Evolutionary conservation across 495 filamentous ascomycete genomes (phyloP).

Genomic region (Podospora didyma): DNA sequence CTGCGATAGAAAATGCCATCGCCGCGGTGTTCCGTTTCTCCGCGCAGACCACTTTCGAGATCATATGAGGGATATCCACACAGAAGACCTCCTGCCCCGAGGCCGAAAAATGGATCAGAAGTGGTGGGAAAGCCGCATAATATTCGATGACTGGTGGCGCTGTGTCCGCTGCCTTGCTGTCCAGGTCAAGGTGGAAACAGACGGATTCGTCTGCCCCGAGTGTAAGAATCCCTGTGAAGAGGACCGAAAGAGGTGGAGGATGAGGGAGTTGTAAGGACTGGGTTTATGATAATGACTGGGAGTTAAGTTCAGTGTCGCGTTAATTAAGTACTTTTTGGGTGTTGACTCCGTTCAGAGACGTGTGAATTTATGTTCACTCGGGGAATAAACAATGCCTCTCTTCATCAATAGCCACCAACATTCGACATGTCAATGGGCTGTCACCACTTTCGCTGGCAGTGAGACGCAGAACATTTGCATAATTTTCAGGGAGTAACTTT

Average conservation of each 20-base stretch:
- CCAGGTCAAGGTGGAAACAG: constrained; percentile 27
- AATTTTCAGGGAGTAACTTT: too few relatives aligned
- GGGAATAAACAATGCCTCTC: too few relatives aligned
- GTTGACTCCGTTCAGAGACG: too few relatives aligned
- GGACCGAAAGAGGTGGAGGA: constrained; percentile 25
- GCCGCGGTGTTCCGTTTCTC: constrained; percentile 33
- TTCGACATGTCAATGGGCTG: too few relatives aligned
- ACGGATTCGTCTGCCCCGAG: constrained; percentile 36
- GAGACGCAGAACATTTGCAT: too few relatives aligned
- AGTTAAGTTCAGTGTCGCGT: too few relatives aligned
- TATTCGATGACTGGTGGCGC: constrained; percentile 43
- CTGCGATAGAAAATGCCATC: constrained; percentile 38
- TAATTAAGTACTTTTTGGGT: too few relatives aligned
- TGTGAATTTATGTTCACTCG: too few relatives aligned
- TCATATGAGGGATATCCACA: constrained; percentile 47
- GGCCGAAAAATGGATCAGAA: constrained; percentile 9
- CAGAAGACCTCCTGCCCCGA: constrained; percentile 42
- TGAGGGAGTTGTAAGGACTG: not conserved
- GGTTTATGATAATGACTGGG: too few relatives aligned
- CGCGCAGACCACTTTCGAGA: constrained; percentile 46
- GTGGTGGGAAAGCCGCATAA: constrained; percentile 20
- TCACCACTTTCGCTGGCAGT: too few relatives aligned
- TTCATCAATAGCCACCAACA: too few relatives aligned
- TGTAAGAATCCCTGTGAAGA: constrained; percentile 39
- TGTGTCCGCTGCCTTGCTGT: constrained; percentile 39